Evolutionary conservation across 768 basidiomycete genomes (phyloP).

Genomic region (Podaxis sp.): DNA sequence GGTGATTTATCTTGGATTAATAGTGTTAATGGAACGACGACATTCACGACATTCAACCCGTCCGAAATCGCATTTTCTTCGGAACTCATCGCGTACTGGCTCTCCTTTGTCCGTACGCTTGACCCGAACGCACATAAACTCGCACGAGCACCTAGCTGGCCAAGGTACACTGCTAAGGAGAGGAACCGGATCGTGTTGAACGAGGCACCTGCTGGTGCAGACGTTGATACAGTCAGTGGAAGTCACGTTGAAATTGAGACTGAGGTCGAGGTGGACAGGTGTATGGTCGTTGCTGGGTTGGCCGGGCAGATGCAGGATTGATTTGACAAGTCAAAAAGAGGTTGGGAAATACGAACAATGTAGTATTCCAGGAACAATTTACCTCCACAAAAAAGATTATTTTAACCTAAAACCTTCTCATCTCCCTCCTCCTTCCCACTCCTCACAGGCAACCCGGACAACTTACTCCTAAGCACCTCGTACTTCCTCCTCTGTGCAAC

Average conservation of each 20-base stretch:
- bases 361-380: background rate
- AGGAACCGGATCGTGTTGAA: slow-evolving; percentile 45
- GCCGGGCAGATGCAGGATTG: slow-evolving; percentile 34
- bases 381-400: background rate
- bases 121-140: slow-evolving; percentile 58
- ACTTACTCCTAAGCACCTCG: slow-evolving; percentile 74
- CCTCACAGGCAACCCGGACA: slow-evolving; percentile 73
- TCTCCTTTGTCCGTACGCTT: slow-evolving; percentile 59
- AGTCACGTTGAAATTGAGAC: slow-evolving; percentile 41
- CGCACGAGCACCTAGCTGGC: slow-evolving; percentile 49
- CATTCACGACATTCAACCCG: slow-evolving; percentile 44
- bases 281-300: slow-evolving; percentile 35
- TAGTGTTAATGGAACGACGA: slow-evolving; percentile 54
- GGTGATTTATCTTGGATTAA: background rate
- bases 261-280: slow-evolving; percentile 33
- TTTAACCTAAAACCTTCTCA: slow-evolving; percentile 15
- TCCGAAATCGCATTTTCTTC: slow-evolving; percentile 49
- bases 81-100: slow-evolving; percentile 65
- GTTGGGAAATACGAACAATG: background rate
- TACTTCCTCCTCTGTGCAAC: slow-evolving; percentile 79
- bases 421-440: slow-evolving; percentile 41
- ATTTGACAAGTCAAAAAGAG: background rate
- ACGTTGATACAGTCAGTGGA: slow-evolving; percentile 31
- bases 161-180: slow-evolving; percentile 28
- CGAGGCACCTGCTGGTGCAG: slow-evolving; percentile 29